Base-by-base conservation (phyloP, 2,329 filamentous ascomycete genomes). In the Talaromyces pinophilus region DNA sequence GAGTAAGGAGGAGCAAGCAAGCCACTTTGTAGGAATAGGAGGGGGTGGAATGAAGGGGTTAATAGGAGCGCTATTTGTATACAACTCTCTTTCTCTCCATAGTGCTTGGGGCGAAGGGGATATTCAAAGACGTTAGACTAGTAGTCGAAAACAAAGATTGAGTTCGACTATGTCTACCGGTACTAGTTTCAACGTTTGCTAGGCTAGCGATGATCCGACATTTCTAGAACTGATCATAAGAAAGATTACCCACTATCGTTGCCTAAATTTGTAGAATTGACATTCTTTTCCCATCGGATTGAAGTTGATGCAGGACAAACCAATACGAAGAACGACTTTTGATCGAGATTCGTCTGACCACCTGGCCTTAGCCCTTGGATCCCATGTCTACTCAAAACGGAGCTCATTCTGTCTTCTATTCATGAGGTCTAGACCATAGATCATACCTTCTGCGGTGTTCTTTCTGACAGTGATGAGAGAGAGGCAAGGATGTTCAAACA, bases 31-130 rank as follows among this genome's bases (percentile, higher is more conserved):
- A 35, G 19, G 54, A 57, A 22, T 22, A 38, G 3, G 30, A 57
- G n/a, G 30, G 54, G n/a, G n/a, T 38, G 54, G 54, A 57, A 57
- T 57, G 54, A 38, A 57, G 54, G 54, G 54, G 33, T 25, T 57
- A 19, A 25, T 54, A 57, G 5, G 33, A 57, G 30, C 54, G 19
- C 19, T 19, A 19, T 19, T 19, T 19, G 1, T 19, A 19, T 19
- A 19, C 19, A 19, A 19, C 19, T 19, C 19, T 19, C 19, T 19
- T 19, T 19, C 19, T 19, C 19, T 19, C 19, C 19, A 19, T 19
- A 19, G 19, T 19, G 19, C 19, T 19, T 19, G 19, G 19, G 19
- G 19, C 19, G 19, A 19, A 19, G 19, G 19, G 19, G 19, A 19
- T 19, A 19, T 19, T 19, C 19, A 19, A 19, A 19, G 19, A 19